phyloP scores from a whole-genome alignment of 2,329 filamentous ascomycete species.

The Bipolaris sorokiniana region DNA sequence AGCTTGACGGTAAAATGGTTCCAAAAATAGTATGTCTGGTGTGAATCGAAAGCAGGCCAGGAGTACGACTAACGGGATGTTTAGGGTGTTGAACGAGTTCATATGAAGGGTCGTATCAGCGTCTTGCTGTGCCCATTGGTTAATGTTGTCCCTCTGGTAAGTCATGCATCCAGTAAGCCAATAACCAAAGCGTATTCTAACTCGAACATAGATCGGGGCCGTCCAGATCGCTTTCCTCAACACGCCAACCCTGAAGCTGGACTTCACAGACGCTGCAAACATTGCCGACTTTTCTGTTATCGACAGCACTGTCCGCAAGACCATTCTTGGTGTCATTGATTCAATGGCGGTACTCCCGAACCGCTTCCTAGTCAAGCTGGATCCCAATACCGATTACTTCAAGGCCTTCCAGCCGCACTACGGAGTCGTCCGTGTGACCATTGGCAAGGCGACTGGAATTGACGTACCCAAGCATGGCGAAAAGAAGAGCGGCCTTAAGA shows the following conservation, averaged over 20 bases:
- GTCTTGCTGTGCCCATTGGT: constrained; percentile 55
- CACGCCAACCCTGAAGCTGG: constrained; percentile 53
- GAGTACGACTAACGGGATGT: not conserved
- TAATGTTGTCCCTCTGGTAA: constrained; percentile 56
- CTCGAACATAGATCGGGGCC: constrained; percentile 52
- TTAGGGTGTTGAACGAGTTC: constrained; percentile 55
- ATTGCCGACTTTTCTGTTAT: constrained; percentile 54
- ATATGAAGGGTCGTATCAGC: constrained; percentile 54
- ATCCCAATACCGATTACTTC: constrained; percentile 56
- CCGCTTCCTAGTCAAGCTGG: constrained; percentile 58
- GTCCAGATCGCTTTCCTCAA: constrained; percentile 59
- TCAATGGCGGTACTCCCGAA: constrained; percentile 58
- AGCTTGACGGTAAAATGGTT: constrained; percentile 55
- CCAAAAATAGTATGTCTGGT: constrained; percentile 46
- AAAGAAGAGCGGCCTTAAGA: constrained; percentile 47
- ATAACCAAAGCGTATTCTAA: constrained; percentile 11
- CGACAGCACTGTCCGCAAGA: constrained; percentile 53
- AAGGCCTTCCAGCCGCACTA: constrained; percentile 54
- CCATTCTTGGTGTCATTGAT: constrained; percentile 53
- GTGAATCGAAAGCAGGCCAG: not conserved
- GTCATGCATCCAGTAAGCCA: constrained; percentile 43
- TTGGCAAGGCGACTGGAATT: constrained; percentile 51
- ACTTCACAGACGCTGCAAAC: constrained; percentile 57
- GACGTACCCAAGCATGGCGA: constrained; percentile 45
- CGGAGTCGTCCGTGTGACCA: constrained; percentile 54